phyloP scores from a whole-genome alignment of 2,329 filamentous ascomycete species.

The Epichloe gansuensis region DNA sequence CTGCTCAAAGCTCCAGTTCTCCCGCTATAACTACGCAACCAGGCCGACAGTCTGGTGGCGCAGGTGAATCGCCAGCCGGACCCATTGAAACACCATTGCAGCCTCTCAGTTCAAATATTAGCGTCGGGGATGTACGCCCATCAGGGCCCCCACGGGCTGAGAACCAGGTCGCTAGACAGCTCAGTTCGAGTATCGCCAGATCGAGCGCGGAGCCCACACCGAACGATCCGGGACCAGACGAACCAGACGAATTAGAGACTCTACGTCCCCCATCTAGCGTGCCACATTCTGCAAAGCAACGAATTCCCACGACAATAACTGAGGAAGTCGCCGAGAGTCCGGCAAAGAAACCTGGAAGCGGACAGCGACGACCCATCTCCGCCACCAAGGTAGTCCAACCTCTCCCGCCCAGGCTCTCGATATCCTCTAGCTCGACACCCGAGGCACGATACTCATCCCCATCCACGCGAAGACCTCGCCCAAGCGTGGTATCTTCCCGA shows the following conservation, averaged over 20 bases:
- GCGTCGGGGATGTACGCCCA: background rate
- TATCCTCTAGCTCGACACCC: slow-evolving; percentile 1
- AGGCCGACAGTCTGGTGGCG: background rate
- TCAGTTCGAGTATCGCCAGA: slow-evolving; percentile 2
- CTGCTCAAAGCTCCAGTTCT: slow-evolving; percentile 8
- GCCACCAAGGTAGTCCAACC: slow-evolving; percentile 11
- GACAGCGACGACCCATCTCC: slow-evolving; percentile 30
- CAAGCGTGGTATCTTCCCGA: slow-evolving; percentile 15
- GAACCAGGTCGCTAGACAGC: slow-evolving; percentile 3
- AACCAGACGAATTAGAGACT: slow-evolving; percentile 1
- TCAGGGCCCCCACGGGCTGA: background rate
- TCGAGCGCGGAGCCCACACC: background rate
- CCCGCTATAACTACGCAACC: slow-evolving; percentile 2
- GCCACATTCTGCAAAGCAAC: slow-evolving; percentile 2
- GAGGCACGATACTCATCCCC: slow-evolving; percentile 26
- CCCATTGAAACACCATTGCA: background rate
- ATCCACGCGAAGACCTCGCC: slow-evolving; percentile 27
- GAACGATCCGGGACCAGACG: background rate
- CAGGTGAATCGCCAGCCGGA: background rate
- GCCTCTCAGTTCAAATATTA: background rate
- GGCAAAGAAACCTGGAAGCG: slow-evolving; percentile 40
- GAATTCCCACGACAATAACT: slow-evolving; percentile 6
- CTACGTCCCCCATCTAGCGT: slow-evolving; percentile 7
- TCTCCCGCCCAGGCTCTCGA: background rate
- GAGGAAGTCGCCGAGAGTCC: slow-evolving; percentile 33